Evolutionary conservation across 164 flowering plant species (phyloP).

Genomic region (Dillenia turbinata): DNA sequence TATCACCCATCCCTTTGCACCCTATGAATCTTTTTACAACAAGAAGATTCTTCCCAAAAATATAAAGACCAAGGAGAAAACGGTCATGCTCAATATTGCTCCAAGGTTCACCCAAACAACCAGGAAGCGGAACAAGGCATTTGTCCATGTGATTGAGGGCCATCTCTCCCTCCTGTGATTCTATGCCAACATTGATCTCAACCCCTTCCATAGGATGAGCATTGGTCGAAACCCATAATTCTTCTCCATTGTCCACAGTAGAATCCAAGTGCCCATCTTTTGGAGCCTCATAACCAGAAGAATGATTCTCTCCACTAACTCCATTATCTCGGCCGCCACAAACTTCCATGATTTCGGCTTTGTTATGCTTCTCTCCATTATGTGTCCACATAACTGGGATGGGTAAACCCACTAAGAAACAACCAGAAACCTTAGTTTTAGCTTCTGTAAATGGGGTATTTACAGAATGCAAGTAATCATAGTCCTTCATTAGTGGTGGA

Average conservation of each 20-base stretch:
- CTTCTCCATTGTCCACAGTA: constrained; percentile 1
- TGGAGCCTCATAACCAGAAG: background rate
- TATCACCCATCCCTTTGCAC: constrained; percentile 39
- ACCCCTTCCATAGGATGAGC: background rate
- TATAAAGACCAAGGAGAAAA: constrained; percentile 55
- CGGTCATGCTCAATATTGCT: constrained; percentile 37
- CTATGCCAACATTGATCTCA: background rate
- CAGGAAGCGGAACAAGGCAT: constrained; percentile 27
- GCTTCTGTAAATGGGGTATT: constrained; percentile 5
- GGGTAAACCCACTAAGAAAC: constrained; percentile 31
- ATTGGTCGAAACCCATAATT: background rate
- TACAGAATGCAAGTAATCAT: constrained; percentile 8
- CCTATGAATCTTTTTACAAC: constrained; percentile 40
- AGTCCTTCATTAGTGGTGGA: constrained; percentile 25
- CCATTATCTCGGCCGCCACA: background rate
- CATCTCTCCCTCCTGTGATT: background rate
- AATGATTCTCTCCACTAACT: background rate
- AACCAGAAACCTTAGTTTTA: background rate
- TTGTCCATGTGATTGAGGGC: constrained; percentile 1
- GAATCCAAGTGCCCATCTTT: background rate
- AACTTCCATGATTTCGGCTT: constrained; percentile 7
- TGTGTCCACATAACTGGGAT: constrained; percentile 31
- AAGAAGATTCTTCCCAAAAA: constrained; percentile 60
- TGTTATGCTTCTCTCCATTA: constrained; percentile 6
- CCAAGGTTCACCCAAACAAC: constrained; percentile 28